Evolutionary conservation across 345 rosid species (phyloP), one percentile per base, ranked within the genome.

Genomic region (Gossypium sturtianum): DNA sequence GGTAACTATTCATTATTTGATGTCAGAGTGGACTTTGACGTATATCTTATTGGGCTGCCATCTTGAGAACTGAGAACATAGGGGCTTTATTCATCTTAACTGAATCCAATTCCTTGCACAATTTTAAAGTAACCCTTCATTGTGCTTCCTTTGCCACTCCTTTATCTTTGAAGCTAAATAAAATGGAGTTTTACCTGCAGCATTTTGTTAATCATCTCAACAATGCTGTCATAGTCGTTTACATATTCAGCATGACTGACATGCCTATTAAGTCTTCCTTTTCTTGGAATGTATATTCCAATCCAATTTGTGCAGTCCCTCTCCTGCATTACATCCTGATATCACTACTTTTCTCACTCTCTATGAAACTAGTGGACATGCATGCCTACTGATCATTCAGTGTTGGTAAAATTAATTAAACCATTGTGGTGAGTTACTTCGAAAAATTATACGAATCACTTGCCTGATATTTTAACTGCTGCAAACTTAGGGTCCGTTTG

Each of bases 1-100:
- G 92, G 98, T 92, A 79, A 58, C 69, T 72, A 23, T 27, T 34
- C 12, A 27, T 69, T 65, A 9, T 22, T 47, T 23, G 17, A 25
- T 73, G 2, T 9, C 16, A 60, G 68, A 34, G 16, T 52, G 52
- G 63, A 52, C 63, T 58, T 64, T 74, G 71, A 5, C n/a, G 4
- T 34, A 19, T 25, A 58, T 65, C 51, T 63, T 74, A 63, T n/a
- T 19, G 2, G 20, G 17, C 38, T 9, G 17, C 25, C 48, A 10
- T 13, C 70, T 54, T 61, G 60, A 34, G 43, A 60, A 11, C 3
- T 61, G 59, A 51, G 23, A 60, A 25, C 22, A 12, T 16, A 63
- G 7, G 34, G 64, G 56, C 41, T 47, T 72, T 19, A 56, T 72
- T 43, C 7, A 43, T 43, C 41, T 57, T 56, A 56, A 43, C 17